phyloP scores from a whole-genome alignment of 805 yeast genomes.

The Zygosaccharomyces bisporus region DNA sequence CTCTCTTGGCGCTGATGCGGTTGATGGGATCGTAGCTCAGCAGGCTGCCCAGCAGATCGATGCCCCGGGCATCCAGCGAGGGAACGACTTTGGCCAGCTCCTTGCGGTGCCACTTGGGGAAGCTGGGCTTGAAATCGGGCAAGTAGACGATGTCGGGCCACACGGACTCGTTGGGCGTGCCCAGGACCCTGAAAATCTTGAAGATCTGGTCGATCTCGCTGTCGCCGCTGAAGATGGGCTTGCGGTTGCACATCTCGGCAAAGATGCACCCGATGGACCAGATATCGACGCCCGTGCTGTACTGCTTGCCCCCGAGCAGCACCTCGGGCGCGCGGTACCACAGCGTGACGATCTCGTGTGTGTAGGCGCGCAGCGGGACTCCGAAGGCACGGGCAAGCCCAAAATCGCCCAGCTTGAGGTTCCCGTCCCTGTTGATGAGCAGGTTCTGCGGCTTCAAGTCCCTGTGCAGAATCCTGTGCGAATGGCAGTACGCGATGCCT shows the following conservation, averaged over 20 bases:
- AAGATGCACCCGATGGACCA: constrained; percentile 99
- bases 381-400: constrained; percentile 98
- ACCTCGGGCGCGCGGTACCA: constrained; percentile 99
- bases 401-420: constrained; percentile 90
- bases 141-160: constrained; percentile 96
- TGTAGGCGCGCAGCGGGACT: constrained; percentile 94
- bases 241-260: constrained; percentile 98
- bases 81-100: constrained; percentile 80
- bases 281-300: constrained; percentile 94
- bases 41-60: constrained; percentile 74
- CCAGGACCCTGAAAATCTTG: constrained; percentile 89
- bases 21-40: constrained; percentile 90
- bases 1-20: constrained; percentile 91
- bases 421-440: constrained; percentile 84
- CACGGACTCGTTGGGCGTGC: constrained; percentile 91
- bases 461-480: constrained; percentile 61
- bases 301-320: constrained; percentile 87
- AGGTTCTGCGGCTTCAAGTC: constrained; percentile 94
- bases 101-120: constrained; percentile 84
- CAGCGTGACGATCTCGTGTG: constrained; percentile 94
- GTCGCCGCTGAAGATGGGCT: constrained; percentile 93
- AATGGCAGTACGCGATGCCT: constrained; percentile 72
- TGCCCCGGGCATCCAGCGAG: constrained; percentile 74
- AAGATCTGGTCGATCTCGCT: constrained; percentile 93
- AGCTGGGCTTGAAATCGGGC: constrained; percentile 81